Base-by-base conservation (phyloP, 1,139 yeast genomes). In the Blastobotrys malaysiensis region DNA sequence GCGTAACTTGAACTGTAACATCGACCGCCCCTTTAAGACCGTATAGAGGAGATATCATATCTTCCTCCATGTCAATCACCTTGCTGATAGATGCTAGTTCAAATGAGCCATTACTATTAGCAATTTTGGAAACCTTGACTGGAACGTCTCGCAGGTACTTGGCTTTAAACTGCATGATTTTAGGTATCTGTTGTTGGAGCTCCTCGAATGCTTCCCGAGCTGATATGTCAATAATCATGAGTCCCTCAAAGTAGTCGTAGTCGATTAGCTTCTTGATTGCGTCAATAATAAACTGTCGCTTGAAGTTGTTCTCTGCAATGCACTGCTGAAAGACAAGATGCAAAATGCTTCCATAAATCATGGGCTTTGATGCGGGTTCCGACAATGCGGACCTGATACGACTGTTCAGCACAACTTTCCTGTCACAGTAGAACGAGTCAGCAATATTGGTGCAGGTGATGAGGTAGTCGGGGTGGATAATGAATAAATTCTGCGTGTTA, bases 11-110 rank as follows among this genome's bases (percentile, higher is more conserved):
- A 1, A 90, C 78, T 0, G 97, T 88, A 1, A 86, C 97, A 71
- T 93, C 99, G 14, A 91, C 82, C 64, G 85, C 81, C 1, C 99
- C 99, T 60, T 88, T 83, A n/a, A 95, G 71, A 0, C 99, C 99
- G 73, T 79, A 90, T 65, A 81, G 79, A 0, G 97, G 97, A 0
- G 97, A 88, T 88, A 95, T 84, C 19, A 93, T 83, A 62, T 85
- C 88, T 65, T 93, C 98, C 68, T 93, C 99, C 18, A 88, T 81
- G 65, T 88, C 96, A 45, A 89, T 72, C 4, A 89, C 80, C 53
- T 85, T 82, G 13, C 80, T 76, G 1, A 86, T 83, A 0, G 86
- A 62, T 22, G 71, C 51, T 1, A 53, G 54, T 16, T 31, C 39
- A 11, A 48, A 39, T 16, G 57, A 50, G 3, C 53, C 49, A 1